Evolutionary conservation across 208 protist genomes (phyloP), one percentile per base, ranked within the genome.

Genomic region (Acanthamoeba culbertsoni): DNA sequence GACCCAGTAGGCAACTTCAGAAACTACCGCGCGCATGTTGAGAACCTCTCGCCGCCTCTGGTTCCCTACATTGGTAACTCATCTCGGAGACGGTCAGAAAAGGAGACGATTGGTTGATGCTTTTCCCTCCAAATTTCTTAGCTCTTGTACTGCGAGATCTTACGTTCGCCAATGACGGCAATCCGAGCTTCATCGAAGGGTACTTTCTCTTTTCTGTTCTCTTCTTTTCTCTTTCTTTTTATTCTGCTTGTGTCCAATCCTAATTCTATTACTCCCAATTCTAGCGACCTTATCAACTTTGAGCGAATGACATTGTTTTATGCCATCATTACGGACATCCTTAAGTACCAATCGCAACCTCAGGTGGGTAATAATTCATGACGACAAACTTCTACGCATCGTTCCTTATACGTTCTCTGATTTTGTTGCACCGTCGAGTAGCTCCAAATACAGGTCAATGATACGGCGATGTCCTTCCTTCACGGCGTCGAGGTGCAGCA

Each of bases 251-350:
- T 33, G 7, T 18, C 20, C 28, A 57, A 7, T 40, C 46, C 45
- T n/a, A 7, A 23, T 28, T 46, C 42, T 6, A 7, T 20, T 37
- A 3, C 12, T 79, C 12, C 2, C 33, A 12, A 12, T 26, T 12
- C 0, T 12, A 90, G 82, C 4, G 82, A 90, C n/a, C 43, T 90
- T 28, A 90, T 90, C 82, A 90, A 90, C 40, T 90, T 90, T 14
- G 82, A 90, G 42, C 48, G 57, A 5, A 90, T 90, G 82, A 71
- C 53, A 23, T 40, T 90, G 12, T 90, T 90, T 40, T 90, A 23
- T 12, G 7, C 82, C 16, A 90, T 90, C 37, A 90, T 90, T 40
- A 28, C 31, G 16, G 48, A 62, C 18, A 23, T 68, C 3, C 45
- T 90, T 51, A 90, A 90, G 42, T 90, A 90, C 40, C 82, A 90